Base-by-base conservation (phyloP, 805 yeast genomes). In the Pichia deserticola region DNA sequence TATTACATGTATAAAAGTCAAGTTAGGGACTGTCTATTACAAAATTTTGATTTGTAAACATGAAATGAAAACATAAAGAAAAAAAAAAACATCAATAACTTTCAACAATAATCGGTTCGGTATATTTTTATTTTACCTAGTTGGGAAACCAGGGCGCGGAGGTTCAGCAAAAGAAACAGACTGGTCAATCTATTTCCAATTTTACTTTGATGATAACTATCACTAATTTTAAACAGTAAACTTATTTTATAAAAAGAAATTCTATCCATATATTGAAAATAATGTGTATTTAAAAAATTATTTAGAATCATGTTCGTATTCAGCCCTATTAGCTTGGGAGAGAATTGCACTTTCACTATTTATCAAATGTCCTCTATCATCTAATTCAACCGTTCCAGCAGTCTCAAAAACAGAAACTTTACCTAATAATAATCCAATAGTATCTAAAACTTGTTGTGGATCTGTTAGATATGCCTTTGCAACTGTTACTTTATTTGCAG, bases 71-170 rank as follows among this genome's bases (percentile, higher is more conserved):
- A 82, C 86, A 97, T 97, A 20, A 20, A 20, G 3, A 3, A 20
- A 20, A 3, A 20, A 20, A 32, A 40, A 40, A 40, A 11, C 44
- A 41, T 30, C 27, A 25, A 32, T 37, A 29, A 27, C 40, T 20
- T 27, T 11, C 9, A 15, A 27, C 3, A 4, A 27, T 37, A 15
- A 3, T 37, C 27, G 20, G 20, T 20, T 20, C 3, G n/a, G n/a
- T n/a, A 89, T 3, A 97, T 96, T 54, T 80, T 83, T 67, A 89
- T 92, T 55, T 82, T 82, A 60, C 89, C 96, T 65, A 90, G 92
- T 7, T 41, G 35, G 39, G 51, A 5, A 44, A 36, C 13, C 37
- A 33, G 8, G 20, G 9, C 47, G 30, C 38, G 34, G 20, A 20
- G 20, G 20, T 20, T 20, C 20, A 20, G 20, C 20, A 20, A 20